Conservation (phyloP, 108 stramenopile genomes). For the Bacterosira constricta region DNA sequence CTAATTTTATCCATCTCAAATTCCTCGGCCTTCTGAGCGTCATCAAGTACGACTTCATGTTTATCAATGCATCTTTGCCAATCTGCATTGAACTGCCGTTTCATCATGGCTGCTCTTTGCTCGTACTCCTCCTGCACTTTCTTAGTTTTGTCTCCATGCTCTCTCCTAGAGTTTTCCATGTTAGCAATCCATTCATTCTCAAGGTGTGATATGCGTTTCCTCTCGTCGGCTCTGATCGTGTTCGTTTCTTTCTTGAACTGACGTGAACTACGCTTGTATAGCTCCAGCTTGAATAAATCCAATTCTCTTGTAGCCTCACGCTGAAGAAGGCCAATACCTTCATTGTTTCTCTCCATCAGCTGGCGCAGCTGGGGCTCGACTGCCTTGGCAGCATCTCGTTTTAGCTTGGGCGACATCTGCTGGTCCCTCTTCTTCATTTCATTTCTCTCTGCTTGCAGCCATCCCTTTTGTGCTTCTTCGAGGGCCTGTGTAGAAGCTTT, state of each 20-base stretch:
- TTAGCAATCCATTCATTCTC: slow-evolving; percentile 34
- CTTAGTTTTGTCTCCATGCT: slow-evolving; percentile 9
- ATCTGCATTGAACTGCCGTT: slow-evolving; percentile 16
- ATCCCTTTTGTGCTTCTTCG: slow-evolving; percentile 20
- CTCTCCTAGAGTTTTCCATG: slow-evolving; percentile 14
- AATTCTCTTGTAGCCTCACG: slow-evolving; percentile 24
- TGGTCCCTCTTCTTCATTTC: slow-evolving; percentile 24
- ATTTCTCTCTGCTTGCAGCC: slow-evolving; percentile 33
- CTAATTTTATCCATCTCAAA: slow-evolving; percentile 9
- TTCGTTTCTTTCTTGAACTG: slow-evolving; percentile 23
- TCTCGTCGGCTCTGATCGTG: slow-evolving; percentile 21
- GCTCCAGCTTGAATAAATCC: slow-evolving; percentile 34
- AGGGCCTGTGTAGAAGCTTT: slow-evolving; percentile 24
- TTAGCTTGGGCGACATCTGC: slow-evolving; percentile 33
- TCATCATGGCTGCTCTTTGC: slow-evolving; percentile 3
- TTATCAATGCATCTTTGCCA: slow-evolving; percentile 5
- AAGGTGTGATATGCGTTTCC: slow-evolving; percentile 15
- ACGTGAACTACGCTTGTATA: slow-evolving; percentile 16
- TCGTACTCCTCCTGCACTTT: slow-evolving; percentile 24
- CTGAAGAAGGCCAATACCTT: slow-evolving; percentile 23
- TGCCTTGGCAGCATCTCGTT: slow-evolving; percentile 37
- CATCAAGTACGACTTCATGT: slow-evolving; percentile 11
- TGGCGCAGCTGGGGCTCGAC: slow-evolving; percentile 28
- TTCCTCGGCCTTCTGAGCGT: background rate
- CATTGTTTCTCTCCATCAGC: slow-evolving; percentile 27